phyloP scores from a whole-genome alignment of 257 asterid genomes.

The Salvia rosmarinus region DNA sequence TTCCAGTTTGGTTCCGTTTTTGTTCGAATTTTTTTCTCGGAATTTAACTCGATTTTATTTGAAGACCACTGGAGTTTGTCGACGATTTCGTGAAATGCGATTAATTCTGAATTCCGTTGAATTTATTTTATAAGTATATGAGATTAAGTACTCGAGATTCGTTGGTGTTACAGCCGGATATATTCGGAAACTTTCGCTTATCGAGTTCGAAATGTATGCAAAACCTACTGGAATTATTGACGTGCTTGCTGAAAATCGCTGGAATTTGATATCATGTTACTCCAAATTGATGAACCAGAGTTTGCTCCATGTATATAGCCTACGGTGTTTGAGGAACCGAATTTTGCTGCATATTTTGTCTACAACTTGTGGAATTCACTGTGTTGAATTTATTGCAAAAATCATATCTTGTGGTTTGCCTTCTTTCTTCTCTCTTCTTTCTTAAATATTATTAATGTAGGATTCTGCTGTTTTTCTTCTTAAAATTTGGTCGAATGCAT shows the following conservation, averaged over 20 bases:
- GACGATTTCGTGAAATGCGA: conserved; percentile 2
- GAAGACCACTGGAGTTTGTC: background rate
- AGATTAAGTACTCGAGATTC: background rate
- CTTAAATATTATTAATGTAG: background rate
- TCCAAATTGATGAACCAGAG: background rate
- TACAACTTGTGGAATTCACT: background rate
- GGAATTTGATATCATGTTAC: background rate
- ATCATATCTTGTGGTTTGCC: background rate
- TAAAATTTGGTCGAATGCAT: background rate
- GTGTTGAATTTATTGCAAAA: background rate
- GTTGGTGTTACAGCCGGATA: background rate
- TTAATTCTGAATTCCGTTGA: background rate
- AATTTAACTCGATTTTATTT: background rate
- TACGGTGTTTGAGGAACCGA: background rate
- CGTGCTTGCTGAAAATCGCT: background rate
- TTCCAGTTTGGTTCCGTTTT: background rate
- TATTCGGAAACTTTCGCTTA: conserved; percentile 4
- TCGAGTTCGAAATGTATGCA: background rate
- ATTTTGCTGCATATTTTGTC: conserved; percentile 5
- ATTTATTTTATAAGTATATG: background rate
- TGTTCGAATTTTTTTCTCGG: background rate
- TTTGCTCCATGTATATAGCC: background rate
- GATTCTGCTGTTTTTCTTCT: background rate
- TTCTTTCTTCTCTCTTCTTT: background rate
- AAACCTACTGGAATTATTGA: background rate